Conservation (phyloP, 2,329 filamentous ascomycete genomes). For the Trichophaea hybrida region DNA sequence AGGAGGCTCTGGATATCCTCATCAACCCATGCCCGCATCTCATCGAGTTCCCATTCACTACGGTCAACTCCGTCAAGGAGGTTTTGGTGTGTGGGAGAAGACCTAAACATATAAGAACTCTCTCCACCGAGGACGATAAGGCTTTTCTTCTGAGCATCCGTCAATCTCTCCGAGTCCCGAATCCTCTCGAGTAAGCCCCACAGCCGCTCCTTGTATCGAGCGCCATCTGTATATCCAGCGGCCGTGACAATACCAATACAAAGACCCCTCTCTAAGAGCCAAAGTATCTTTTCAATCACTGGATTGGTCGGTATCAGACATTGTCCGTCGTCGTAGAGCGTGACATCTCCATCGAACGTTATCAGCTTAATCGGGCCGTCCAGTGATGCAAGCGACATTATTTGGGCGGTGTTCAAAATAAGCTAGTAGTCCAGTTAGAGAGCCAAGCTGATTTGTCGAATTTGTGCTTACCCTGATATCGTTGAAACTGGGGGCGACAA, state of each 20-base stretch:
- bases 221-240: slow-evolving; percentile 79
- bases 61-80: slow-evolving; percentile 54
- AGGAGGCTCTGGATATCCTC: slow-evolving; percentile 65
- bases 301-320: slow-evolving; percentile 62
- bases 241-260: slow-evolving; percentile 93
- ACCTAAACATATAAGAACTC: slow-evolving; percentile 77
- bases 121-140: slow-evolving; percentile 91
- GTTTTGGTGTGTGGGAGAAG: slow-evolving; percentile 51
- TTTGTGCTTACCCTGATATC: slow-evolving; percentile 49
- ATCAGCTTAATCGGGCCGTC: slow-evolving; percentile 62
- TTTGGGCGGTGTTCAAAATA: slow-evolving; percentile 85
- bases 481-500: slow-evolving; percentile 94
- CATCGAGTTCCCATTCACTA: slow-evolving; percentile 57
- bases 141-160: slow-evolving; percentile 54
- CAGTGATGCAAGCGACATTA: slow-evolving; percentile 66
- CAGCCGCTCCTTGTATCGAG: slow-evolving; percentile 73
- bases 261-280: slow-evolving; percentile 61
- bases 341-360: slow-evolving; percentile 96
- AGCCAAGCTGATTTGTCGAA: not conserved
- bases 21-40: slow-evolving; percentile 66
- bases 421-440: slow-evolving; percentile 32
- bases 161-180: slow-evolving; percentile 45
- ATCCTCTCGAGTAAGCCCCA: slow-evolving; percentile 77
- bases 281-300: slow-evolving; percentile 53
- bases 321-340: slow-evolving; percentile 80